Conservation (phyloP, 257 asterid genomes). For the Petunia axillaris region DNA sequence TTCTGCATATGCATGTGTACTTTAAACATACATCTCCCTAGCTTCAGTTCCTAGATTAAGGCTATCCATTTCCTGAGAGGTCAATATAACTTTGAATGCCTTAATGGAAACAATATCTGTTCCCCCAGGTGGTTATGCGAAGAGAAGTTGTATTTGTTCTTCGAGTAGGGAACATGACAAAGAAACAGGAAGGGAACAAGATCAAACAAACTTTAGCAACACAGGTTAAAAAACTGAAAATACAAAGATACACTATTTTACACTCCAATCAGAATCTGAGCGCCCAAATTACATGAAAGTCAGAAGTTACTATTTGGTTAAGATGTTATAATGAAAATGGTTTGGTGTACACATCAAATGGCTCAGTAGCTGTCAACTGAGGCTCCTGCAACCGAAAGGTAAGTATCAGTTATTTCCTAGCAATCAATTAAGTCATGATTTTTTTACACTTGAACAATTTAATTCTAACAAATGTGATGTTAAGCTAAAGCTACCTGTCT, state of each 20-base stretch:
- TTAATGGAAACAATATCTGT: not conserved
- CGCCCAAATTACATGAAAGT: not conserved
- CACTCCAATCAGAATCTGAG: not conserved
- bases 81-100: not conserved
- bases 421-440: not conserved
- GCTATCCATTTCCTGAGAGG: not conserved
- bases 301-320: not conserved
- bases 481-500: conserved; percentile 57
- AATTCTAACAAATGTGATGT: not conserved
- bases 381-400: conserved; percentile 61
- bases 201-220: not conserved
- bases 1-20: conserved; percentile 42
- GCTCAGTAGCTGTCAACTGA: conserved; percentile 69
- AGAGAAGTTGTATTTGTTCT: not conserved
- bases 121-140: not conserved
- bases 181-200: not conserved
- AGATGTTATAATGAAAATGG: conserved; percentile 62
- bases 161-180: not conserved
- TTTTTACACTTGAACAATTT: not conserved
- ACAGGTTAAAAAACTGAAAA: not conserved
- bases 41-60: conserved; percentile 25
- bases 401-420: not conserved
- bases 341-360: conserved; percentile 75
- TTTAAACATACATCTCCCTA: conserved; percentile 46
- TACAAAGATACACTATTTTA: not conserved